These are phyloP conservation scores for Ulmus americana DNA, from an alignment of 331 rosid genomes.

Conservation along the genomic window DNA sequence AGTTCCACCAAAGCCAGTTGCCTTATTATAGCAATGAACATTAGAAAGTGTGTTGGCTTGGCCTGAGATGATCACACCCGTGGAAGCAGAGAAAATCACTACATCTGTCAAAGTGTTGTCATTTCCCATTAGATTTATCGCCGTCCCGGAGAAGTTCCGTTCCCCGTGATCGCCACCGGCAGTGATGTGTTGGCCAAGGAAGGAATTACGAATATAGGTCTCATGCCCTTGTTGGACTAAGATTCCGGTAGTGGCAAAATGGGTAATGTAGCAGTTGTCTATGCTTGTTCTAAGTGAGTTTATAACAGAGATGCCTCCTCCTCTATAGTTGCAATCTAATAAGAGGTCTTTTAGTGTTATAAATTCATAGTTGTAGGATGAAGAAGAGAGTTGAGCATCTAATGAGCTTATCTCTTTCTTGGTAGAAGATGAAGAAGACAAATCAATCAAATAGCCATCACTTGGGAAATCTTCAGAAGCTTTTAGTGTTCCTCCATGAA, in stretches of 20 bases:
- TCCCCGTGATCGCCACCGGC: conserved; percentile 61
- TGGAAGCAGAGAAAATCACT: conserved; percentile 68
- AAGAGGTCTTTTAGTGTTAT: conserved; percentile 63
- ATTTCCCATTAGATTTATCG: conserved; percentile 56
- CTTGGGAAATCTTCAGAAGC: conserved; percentile 60
- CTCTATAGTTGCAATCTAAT: conserved; percentile 72
- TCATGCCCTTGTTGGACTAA: conserved; percentile 71
- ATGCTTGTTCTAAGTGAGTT: conserved; percentile 71
- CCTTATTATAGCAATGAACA: conserved; percentile 91
- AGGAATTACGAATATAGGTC: conserved; percentile 71
- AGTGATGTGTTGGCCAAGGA: conserved; percentile 90
- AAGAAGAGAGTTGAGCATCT: conserved; percentile 24
- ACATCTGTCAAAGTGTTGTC: conserved; percentile 86
- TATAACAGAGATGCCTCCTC: conserved; percentile 70
- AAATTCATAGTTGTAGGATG: conserved; percentile 69
- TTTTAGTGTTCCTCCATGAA: conserved; percentile 75
- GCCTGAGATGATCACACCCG: conserved; percentile 55
- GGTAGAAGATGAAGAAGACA: conserved; percentile 46
- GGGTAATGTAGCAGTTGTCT: conserved; percentile 81
- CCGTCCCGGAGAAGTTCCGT: conserved; percentile 70
- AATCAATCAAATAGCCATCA: conserved; percentile 57
- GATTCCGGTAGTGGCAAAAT: conserved; percentile 72
- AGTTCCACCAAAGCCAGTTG: conserved; percentile 75
- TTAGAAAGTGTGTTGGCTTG: conserved; percentile 67
- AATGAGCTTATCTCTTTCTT: conserved; percentile 14